A percentile compares a stretch with the other conserved stretches of the same genome.
phyloP scores from a whole-genome alignment of 1,139 yeast genomes.

The Taiozyma sp. region DNA sequence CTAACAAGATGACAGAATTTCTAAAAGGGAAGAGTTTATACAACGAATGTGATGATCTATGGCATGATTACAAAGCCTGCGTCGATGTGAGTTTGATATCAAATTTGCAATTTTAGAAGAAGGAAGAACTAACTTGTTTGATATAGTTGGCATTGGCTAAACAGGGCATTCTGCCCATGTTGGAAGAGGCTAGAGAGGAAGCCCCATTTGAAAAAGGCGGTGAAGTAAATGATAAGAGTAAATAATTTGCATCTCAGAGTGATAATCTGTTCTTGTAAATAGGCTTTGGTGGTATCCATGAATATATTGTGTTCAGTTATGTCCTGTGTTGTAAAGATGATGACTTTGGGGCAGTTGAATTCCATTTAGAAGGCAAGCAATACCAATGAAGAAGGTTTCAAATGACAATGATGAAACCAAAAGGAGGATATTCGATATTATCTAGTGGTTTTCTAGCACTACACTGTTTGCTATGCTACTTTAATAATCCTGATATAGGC shows the following conservation, averaged over 20 bases:
- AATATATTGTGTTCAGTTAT: background rate
- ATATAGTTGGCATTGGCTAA: slow-evolving; percentile 52
- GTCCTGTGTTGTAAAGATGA: too few relatives aligned
- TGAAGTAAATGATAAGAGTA: slow-evolving; percentile 12
- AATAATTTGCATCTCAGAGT: background rate
- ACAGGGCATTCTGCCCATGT: slow-evolving; percentile 74
- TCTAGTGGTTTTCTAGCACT: too few relatives aligned
- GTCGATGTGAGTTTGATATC: slow-evolving; percentile 44
- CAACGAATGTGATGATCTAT: slow-evolving; percentile 86
- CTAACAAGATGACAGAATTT: slow-evolving; percentile 23
- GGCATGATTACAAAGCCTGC: slow-evolving; percentile 85
- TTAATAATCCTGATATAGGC: too few relatives aligned
- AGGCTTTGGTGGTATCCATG: background rate
- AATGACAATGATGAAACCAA: too few relatives aligned
- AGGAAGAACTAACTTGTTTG: slow-evolving; percentile 5
- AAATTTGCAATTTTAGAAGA: background rate
- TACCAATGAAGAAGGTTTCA: too few relatives aligned
- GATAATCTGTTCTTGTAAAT: slow-evolving; percentile 2
- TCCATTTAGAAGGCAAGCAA: too few relatives aligned
- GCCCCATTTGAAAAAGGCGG: slow-evolving; percentile 82
- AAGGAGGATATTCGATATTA: too few relatives aligned
- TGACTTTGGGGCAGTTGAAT: too few relatives aligned
- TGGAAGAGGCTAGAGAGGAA: slow-evolving; percentile 87
- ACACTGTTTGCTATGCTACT: too few relatives aligned
- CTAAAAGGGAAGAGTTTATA: slow-evolving; percentile 44